Evolutionary conservation across 2,329 filamentous ascomycete species (phyloP).

Genomic region (Monilinia fructicola): DNA sequence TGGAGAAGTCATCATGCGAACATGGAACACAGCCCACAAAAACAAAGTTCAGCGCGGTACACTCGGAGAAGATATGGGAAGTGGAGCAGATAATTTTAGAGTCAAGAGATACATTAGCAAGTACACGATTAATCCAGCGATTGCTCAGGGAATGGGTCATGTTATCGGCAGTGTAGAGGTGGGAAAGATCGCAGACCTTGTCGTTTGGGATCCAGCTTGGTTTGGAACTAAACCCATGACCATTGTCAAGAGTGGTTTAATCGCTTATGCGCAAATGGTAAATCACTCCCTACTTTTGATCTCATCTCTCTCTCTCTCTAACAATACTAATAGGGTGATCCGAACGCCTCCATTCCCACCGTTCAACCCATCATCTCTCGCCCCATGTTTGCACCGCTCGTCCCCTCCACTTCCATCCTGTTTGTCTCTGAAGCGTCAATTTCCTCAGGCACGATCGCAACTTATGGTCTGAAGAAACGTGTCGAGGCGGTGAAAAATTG

Average conservation of each 20-base stretch:
- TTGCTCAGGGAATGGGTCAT: slow-evolving; percentile 88
- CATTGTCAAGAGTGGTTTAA: slow-evolving; percentile 85
- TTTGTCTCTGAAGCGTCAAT: slow-evolving; percentile 80
- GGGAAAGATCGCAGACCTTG: slow-evolving; percentile 85
- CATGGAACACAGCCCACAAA: slow-evolving; percentile 97
- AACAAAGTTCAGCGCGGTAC: slow-evolving; percentile 83
- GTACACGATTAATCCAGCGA: slow-evolving; percentile 92
- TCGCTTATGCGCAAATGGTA: slow-evolving; percentile 82
- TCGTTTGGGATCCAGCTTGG: slow-evolving; percentile 79
- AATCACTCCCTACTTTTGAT: slow-evolving; percentile 31
- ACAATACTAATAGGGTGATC: slow-evolving; percentile 60
- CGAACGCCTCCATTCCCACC: slow-evolving; percentile 82
- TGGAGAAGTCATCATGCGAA: slow-evolving; percentile 87
- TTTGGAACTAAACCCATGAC: slow-evolving; percentile 84
- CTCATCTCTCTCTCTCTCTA: slow-evolving; percentile 15
- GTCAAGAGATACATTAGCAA: slow-evolving; percentile 93
- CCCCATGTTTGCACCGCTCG: slow-evolving; percentile 78
- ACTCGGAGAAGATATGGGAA: slow-evolving; percentile 74
- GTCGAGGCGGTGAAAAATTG: slow-evolving; percentile 78
- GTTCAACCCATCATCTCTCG: slow-evolving; percentile 81
- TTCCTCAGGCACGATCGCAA: slow-evolving; percentile 62
- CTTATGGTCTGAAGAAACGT: slow-evolving; percentile 75
- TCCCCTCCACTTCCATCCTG: slow-evolving; percentile 71
- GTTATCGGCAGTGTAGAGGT: slow-evolving; percentile 83
- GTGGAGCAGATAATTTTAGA: slow-evolving; percentile 82